Evolutionary conservation across 2,329 filamentous ascomycete species (phyloP), one percentile per base, ranked within the genome.

Genomic region (Fusarium redolens): DNA sequence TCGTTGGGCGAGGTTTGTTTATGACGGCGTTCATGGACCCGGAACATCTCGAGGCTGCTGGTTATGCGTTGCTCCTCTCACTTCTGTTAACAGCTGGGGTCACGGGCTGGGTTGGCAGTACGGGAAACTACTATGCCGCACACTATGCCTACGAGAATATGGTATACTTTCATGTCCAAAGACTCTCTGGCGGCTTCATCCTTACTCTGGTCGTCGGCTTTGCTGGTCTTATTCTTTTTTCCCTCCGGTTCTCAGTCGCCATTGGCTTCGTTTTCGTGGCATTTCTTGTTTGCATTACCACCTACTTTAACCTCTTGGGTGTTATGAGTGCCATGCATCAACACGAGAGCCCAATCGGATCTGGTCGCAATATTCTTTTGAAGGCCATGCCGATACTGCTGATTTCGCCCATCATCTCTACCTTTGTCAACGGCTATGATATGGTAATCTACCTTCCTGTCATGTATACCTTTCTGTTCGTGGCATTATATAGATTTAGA

Each of bases 91-190:
- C 69, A 11, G 71, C 71, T 43, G 71, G 71, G 47, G 69, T 73
- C 7, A 73, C 71, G 4, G 71, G 71, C 8, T 73, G 71, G 71
- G 71, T 73, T 2, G 71, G 71, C 6, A 72, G 71, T 30, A 62
- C 59, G 20, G 71, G 71, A 14, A 64, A 73, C 30, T 73, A 52
- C 22, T 73, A 73, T 25, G 54, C 69, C 15, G 69, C 71, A 11
- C 69, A 73, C 22, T 73, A 73, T 25, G 71, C 71, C 4, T 73
- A 73, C 18, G 71, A 73, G 10, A 73, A 70, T 10, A 73, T 73
- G 71, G 56, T 72, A 10, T 72, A 73, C 41, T 73, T 73, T 12
- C 71, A 72, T n/a, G 60, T 73, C 1, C 71, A 73, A 40, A 60
- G 71, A 1, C 44, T 73, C 7, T 73, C 71, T 2, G 71, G 71